Conservation (phyloP, 2,329 filamentous ascomycete genomes). For the Fusarium nodosum region DNA sequence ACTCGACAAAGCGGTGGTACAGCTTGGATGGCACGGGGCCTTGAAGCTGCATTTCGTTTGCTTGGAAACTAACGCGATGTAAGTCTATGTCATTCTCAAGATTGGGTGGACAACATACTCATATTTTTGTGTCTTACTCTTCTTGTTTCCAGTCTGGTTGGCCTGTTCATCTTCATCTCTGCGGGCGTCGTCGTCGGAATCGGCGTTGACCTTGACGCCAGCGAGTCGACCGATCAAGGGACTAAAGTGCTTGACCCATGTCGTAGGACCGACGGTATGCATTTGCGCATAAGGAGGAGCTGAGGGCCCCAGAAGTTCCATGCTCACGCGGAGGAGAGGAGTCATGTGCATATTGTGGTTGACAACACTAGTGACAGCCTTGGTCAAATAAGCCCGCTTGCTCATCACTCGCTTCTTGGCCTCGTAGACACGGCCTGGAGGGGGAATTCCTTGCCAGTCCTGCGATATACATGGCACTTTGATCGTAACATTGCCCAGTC, state of each 20-base stretch:
- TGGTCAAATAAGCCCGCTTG: conserved; percentile 85
- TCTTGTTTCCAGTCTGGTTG: conserved; percentile 52
- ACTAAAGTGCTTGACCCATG: conserved; percentile 87
- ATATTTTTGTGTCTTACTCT: conserved; percentile 76
- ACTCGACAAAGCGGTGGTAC: conserved; percentile 94
- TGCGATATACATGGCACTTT: conserved; percentile 71
- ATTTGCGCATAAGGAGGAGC: conserved; percentile 75
- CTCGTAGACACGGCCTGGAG: conserved; percentile 70
- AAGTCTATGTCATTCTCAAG: conserved; percentile 11
- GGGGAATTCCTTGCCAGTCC: conserved; percentile 76
- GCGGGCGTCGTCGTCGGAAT: conserved; percentile 64
- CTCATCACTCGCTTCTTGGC: conserved; percentile 88
- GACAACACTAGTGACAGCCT: conserved; percentile 75
- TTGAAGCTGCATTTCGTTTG: conserved; percentile 87
- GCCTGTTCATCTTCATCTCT: conserved; percentile 43
- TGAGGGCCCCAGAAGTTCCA: conserved; percentile 82
- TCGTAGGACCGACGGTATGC: conserved; percentile 83
- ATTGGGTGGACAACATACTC: conserved; percentile 68
- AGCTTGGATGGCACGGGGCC: conserved; percentile 85
- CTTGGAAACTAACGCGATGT: conserved; percentile 78
- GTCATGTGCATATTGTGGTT: conserved; percentile 74
- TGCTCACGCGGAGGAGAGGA: conserved; percentile 78
- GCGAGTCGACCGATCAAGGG: conserved; percentile 87
- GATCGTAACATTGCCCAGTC: conserved; percentile 87
- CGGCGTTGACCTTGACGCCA: conserved; percentile 76